phyloP scores from a whole-genome alignment of 2,329 filamentous ascomycete species.

The Xylaria sp. region DNA sequence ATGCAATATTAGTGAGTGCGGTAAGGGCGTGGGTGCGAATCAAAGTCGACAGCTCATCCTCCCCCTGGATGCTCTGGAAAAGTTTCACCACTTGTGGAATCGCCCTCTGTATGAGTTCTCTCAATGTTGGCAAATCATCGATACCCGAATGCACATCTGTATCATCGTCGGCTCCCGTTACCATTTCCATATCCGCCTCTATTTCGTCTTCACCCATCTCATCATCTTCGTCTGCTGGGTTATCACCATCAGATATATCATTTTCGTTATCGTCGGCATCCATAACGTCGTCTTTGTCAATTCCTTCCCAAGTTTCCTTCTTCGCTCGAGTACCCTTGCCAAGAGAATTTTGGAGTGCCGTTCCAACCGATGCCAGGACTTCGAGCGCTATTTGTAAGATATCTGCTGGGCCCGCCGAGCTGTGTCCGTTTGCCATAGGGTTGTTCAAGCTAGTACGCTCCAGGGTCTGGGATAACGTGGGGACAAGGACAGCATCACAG shows the following conservation, averaged over 20 bases:
- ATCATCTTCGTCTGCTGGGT: slow-evolving; percentile 56
- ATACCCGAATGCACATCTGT: slow-evolving; percentile 57
- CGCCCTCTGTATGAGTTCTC: slow-evolving; percentile 58
- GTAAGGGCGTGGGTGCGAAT: slow-evolving; percentile 67
- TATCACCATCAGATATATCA: slow-evolving; percentile 52
- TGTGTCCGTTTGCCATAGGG: slow-evolving; percentile 50
- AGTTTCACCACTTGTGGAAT: slow-evolving; percentile 60
- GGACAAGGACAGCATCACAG: slow-evolving; percentile 63
- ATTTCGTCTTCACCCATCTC: slow-evolving; percentile 69
- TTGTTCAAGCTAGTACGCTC: slow-evolving; percentile 50
- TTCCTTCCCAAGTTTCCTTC: slow-evolving; percentile 55
- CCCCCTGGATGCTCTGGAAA: slow-evolving; percentile 56
- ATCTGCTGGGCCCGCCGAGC: slow-evolving; percentile 57
- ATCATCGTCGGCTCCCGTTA: slow-evolving; percentile 62
- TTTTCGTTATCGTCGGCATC: slow-evolving; percentile 54
- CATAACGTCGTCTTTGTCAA: slow-evolving; percentile 52
- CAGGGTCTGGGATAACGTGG: slow-evolving; percentile 56
- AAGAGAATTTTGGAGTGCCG: slow-evolving; percentile 64
- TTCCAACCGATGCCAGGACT: slow-evolving; percentile 73
- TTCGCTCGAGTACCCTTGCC: slow-evolving; percentile 55
- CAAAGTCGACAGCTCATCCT: slow-evolving; percentile 55
- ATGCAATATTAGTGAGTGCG: slow-evolving; percentile 74
- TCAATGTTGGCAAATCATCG: slow-evolving; percentile 66
- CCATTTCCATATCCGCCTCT: slow-evolving; percentile 73
- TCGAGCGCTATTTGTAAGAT: slow-evolving; percentile 68